Conservation (phyloP, 805 yeast species). For the Kodamaea kakaduensis region DNA sequence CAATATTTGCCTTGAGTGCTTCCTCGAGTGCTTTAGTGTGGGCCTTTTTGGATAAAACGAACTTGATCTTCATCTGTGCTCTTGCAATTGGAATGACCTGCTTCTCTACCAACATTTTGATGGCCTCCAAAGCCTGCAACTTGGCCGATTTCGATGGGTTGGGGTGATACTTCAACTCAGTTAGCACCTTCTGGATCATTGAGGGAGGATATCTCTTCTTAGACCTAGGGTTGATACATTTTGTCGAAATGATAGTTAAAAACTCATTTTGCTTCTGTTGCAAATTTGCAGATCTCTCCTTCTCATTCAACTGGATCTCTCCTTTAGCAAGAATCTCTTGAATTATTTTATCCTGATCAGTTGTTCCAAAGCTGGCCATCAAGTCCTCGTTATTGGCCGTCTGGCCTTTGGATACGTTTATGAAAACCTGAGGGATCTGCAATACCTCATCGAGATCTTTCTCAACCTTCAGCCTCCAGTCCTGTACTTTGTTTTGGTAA, state of each 20-base stretch:
- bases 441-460: constrained; percentile 93
- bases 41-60: constrained; percentile 54
- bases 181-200: constrained; percentile 84
- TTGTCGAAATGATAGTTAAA: constrained; percentile 76
- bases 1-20: constrained; percentile 33
- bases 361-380: constrained; percentile 65
- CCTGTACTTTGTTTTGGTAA: constrained; percentile 95
- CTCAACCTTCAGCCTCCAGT: constrained; percentile 83
- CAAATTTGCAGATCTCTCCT: constrained; percentile 76
- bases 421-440: constrained; percentile 91
- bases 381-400: constrained; percentile 88
- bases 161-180: constrained; percentile 74
- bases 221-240: constrained; percentile 86
- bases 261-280: constrained; percentile 77
- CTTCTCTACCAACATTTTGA: constrained; percentile 65
- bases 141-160: constrained; percentile 74
- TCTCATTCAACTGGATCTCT: constrained; percentile 90
- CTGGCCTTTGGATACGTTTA: constrained; percentile 90
- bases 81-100: constrained; percentile 92
- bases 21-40: constrained; percentile 37
- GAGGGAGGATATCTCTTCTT: constrained; percentile 92
- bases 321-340: constrained; percentile 84
- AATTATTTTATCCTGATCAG: constrained; percentile 70
- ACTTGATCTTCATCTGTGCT: constrained; percentile 85
- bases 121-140: constrained; percentile 88